These are phyloP conservation scores for Ophiostoma angusticollis DNA, from an alignment of 2,329 filamentous ascomycete genomes.

Conservation along the genomic window DNA sequence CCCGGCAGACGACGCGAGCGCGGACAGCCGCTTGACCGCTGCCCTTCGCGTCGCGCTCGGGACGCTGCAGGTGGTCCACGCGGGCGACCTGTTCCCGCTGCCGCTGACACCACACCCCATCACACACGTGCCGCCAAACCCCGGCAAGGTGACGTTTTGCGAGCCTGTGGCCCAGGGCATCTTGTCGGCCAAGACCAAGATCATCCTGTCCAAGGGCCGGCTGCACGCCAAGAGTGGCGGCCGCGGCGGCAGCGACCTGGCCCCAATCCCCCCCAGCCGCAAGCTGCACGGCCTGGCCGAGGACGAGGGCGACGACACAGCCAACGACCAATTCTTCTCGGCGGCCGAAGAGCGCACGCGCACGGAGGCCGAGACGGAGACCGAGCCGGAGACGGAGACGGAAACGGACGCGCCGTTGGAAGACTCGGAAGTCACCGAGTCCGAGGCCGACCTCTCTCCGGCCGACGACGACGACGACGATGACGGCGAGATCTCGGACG, in stretches of 20 bases:
- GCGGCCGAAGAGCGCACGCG: conserved; percentile 68
- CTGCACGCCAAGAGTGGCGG: conserved; percentile 35
- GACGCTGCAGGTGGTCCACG: conserved; percentile 63
- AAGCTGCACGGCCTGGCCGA: conserved; percentile 46
- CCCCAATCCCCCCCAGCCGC: conserved; percentile 34
- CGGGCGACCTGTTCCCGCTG: conserved; percentile 65
- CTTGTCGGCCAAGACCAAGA: conserved; percentile 62
- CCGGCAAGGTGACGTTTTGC: conserved; percentile 81
- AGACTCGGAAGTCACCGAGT: conserved; percentile 25
- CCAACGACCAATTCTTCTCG: conserved; percentile 85
- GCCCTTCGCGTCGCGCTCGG: conserved; percentile 64
- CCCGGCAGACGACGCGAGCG: conserved; percentile 18
- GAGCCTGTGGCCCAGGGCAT: conserved; percentile 88
- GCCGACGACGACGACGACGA: conserved; percentile 55
- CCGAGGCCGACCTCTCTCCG: conserved; percentile 47
- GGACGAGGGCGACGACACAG: conserved; percentile 60
- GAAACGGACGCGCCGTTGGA: conserved; percentile 39
- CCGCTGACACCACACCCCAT: conserved; percentile 74
- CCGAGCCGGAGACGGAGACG: too few relatives aligned
- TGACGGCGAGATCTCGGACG: conserved; percentile 67
- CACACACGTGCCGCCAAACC: conserved; percentile 71
- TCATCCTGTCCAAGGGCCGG: conserved; percentile 61
- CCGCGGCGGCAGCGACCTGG: conserved; percentile 16
- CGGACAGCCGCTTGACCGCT: conserved; percentile 46
- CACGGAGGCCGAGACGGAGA: conserved; percentile 45